Evolutionary conservation across 2,329 filamentous ascomycete genomes (phyloP).

Genomic region (Xylariaceae sp.): DNA sequence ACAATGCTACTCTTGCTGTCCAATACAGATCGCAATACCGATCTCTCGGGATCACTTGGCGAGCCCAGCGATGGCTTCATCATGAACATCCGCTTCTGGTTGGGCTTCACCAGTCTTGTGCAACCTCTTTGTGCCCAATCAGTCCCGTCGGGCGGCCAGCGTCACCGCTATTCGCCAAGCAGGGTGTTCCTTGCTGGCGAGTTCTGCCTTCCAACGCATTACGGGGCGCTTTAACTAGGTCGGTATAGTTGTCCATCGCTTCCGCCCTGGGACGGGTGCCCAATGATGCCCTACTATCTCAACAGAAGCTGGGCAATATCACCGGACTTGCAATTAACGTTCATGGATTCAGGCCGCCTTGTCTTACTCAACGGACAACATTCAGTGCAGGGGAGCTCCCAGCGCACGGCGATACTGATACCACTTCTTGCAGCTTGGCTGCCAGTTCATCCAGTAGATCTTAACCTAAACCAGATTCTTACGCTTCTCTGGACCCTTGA

Average conservation of each 20-base stretch:
- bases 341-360: constrained; percentile 11
- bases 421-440: constrained; percentile 23
- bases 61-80: too few relatives aligned
- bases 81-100: not conserved
- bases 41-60: not conserved
- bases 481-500: constrained; percentile 8
- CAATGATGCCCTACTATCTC: constrained; percentile 13
- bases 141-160: constrained; percentile 24
- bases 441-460: constrained; percentile 25
- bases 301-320: constrained; percentile 4
- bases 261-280: constrained; percentile 15
- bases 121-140: constrained; percentile 30
- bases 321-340: not conserved
- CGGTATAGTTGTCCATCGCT: constrained; percentile 15
- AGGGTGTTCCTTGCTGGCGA: constrained; percentile 19
- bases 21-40: not conserved
- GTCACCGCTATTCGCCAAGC: constrained; percentile 30
- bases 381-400: constrained; percentile 20
- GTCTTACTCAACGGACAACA: constrained; percentile 18
- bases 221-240: constrained; percentile 14
- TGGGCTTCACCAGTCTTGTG: constrained; percentile 23
- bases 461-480: constrained; percentile 18
- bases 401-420: constrained; percentile 7
- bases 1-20: too few relatives aligned
- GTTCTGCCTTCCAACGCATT: constrained; percentile 1